These are phyloP conservation scores for Castanea crenata DNA, from an alignment of 306 rosid genomes.

Conservation along the genomic window DNA sequence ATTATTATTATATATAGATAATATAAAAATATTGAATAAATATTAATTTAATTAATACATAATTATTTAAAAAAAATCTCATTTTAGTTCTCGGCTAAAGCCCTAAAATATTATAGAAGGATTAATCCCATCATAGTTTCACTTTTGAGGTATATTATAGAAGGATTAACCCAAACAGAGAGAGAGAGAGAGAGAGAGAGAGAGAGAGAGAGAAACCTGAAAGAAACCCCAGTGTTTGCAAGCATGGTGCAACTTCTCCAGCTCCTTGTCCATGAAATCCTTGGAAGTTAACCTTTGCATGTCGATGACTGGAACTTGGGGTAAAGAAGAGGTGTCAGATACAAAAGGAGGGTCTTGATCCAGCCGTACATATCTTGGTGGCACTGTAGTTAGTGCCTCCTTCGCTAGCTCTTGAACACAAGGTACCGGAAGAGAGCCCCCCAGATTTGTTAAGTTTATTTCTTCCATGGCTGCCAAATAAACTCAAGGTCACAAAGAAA, in stretches of 20 bases:
- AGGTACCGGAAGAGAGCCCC: background rate
- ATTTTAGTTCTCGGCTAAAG: no score
- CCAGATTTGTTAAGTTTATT: background rate
- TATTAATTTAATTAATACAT: no score
- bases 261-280: constrained; percentile 22
- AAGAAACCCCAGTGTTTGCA: constrained; percentile 62
- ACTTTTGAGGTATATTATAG: no score
- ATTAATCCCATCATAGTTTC: no score
- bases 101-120: no score
- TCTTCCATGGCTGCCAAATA: background rate
- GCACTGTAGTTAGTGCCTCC: background rate
- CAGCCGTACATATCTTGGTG: constrained; percentile 3
- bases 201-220: constrained; percentile 13
- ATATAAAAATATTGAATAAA: no score
- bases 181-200: background rate
- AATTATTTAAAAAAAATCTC: no score
- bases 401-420: constrained; percentile 2
- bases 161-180: no score
- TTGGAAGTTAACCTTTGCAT: constrained; percentile 12
- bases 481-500: no score
- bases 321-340: background rate
- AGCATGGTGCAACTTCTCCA: constrained; percentile 36
- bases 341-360: background rate
- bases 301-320: background rate
- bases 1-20: no score